Base-by-base conservation (phyloP, 208 protist genomes). In the Leishmania guyanensis region DNA sequence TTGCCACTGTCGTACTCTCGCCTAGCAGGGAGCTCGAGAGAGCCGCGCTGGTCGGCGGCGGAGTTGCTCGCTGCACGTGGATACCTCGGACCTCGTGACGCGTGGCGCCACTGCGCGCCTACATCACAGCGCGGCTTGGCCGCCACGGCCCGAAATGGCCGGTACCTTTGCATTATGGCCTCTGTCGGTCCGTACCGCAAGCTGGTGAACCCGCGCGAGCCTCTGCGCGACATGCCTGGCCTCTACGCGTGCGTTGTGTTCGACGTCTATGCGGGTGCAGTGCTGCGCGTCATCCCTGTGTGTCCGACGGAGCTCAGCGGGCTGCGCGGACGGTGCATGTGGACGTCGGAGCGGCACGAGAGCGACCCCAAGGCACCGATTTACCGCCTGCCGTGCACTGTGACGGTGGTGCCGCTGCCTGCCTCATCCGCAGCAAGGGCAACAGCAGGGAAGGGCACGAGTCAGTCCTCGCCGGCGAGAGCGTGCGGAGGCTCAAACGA, bases 191-290 rank as follows among this genome's bases (percentile, higher is more conserved):
- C 93, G 5, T 84, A 85, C 48, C 91, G 93, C 12, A 81, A 84
- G 73, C 77, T 86, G 39, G 48, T 88, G n/a, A 82, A 86, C 51
- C 75, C 80, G 26, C 81, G 79, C 48, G 78, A 81, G 60, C 88
- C 90, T 29, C 87, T 96, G 20, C 58, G 88, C 66, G 87, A 85
- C 72, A 50, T 76, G 64, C 68, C 88, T 22, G 93, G 93, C n/a
- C 80, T 91, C 50, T 96, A 96, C 78, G 86, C 83, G 51, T 92
- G 86, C 74, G 58, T 93, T 29, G 85, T 95, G 6, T 94, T 96
- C 81, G 93, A 96, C 83, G 82, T 88, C 46, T 87, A 92, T 75
- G 84, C 84, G 53, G 89, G 91, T 3, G 82, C 75, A 43, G 89
- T 94, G 75, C 64, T 94, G 65, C 90, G 89, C 43, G 91, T 94